Percentiles rank a stretch among this genome's conserved stretches.
Conservation (phyloP, 164 flowering plant genomes). For the Tinospora cordifolia region DNA sequence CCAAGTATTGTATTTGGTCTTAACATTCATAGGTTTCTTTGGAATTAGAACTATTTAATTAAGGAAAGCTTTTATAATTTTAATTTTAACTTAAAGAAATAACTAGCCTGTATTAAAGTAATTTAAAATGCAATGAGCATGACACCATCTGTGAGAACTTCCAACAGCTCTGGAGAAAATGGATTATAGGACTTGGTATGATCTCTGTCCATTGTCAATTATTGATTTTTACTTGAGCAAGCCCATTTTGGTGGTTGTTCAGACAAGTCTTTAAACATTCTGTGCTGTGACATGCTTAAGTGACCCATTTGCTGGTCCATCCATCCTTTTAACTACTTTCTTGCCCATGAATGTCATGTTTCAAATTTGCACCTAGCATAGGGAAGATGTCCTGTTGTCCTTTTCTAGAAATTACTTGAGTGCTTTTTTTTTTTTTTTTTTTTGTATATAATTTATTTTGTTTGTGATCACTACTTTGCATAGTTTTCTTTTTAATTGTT, state of each 20-base stretch:
- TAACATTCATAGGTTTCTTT: neutral
- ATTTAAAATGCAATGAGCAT: neutral
- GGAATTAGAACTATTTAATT: neutral
- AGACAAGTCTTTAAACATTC: neutral
- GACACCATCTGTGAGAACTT: neutral
- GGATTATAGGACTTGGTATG: neutral
- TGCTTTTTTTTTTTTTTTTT: neutral
- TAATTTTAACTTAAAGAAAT: neutral
- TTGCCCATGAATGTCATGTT: neutral
- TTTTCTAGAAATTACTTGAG: neutral
- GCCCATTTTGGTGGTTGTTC: neutral
- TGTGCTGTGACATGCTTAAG: neutral
- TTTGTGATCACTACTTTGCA: neutral
- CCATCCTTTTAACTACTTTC: neutral
- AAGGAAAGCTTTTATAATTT: neutral
- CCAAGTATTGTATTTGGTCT: neutral
- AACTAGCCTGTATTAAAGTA: neutral
- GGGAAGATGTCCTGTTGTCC: neutral
- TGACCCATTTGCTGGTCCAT: neutral
- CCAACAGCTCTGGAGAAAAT: too few species aligned
- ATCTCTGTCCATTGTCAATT: neutral
- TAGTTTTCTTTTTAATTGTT: neutral
- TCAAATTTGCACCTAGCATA: neutral
- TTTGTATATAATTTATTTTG: neutral
- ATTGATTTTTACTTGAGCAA: neutral